Conservation (phyloP, 2,329 filamentous ascomycete species). For the Dothiorella sarmentorum region DNA sequence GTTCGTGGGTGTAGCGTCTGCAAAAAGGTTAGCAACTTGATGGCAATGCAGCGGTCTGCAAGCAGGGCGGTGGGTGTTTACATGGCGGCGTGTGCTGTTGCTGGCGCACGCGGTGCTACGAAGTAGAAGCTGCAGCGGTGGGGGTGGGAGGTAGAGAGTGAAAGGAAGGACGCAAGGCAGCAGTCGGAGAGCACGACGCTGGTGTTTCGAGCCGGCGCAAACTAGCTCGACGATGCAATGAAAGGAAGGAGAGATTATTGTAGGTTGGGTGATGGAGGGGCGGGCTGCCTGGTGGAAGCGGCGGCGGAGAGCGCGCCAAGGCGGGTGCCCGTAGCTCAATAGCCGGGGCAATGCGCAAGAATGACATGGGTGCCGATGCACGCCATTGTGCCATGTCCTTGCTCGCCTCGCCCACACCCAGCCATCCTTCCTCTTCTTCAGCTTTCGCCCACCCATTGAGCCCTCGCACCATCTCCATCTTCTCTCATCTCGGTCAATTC, state of each 20-base stretch:
- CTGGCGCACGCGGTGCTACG: background rate
- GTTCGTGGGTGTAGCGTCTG: background rate
- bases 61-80: background rate
- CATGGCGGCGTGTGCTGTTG: background rate
- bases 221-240: background rate
- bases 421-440: background rate
- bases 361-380: background rate
- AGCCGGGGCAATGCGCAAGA: background rate
- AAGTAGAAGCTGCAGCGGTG: background rate
- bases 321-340: background rate
- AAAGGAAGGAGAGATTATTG: background rate
- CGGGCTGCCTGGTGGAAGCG: background rate
- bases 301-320: background rate
- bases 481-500: constrained; percentile 35
- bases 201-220: background rate
- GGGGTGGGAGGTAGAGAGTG: background rate
- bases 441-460: constrained; percentile 3
- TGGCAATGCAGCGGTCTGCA: background rate
- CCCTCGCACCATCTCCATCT: constrained; percentile 14
- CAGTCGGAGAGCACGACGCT: constrained; percentile 2
- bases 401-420: constrained; percentile 2
- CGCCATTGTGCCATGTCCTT: no score
- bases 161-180: constrained; percentile 18
- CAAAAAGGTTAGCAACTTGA: background rate
- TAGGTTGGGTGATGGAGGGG: background rate